Base-by-base conservation (phyloP, 495 filamentous ascomycete species). In the Neurospora sp. region DNA sequence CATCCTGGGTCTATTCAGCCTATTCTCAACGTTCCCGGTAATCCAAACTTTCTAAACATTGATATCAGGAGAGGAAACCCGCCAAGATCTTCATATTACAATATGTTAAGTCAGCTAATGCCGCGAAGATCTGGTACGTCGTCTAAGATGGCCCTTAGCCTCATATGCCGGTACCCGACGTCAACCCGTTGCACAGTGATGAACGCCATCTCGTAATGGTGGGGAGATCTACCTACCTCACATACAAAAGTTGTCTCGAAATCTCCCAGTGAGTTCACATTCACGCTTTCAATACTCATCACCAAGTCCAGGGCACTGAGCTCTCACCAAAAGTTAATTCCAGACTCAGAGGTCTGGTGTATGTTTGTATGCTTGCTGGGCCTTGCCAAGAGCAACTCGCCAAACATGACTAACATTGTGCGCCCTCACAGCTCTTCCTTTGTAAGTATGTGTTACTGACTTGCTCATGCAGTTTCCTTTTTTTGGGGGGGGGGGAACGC, bases 101-200 rank as follows among this genome's bases (percentile, higher is more conserved):
- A 65, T 14, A 37, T 35, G 12, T 35, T 3, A 65, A 65, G 53
- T 14, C 3, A 65, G 7, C 27, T 65, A 65, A 65, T 45, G n/a
- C 61, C 69, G 31, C 53, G 27, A 39, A 27, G 72, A 39, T 70
- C 72, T 68, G 41, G 37, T 42, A 44, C 42, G 71, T 70, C 68
- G 72, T 73, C 48, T 31, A 71, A 68, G 69, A 71, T 40, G 35
- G 7, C 70, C 70, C 20, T 70, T 61, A 74, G 73, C 73, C 73
- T 74, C 70, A 74, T 68, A 40, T 74, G 73, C 70, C 70, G 73
- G 45, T 72, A 69, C 59, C 73, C 70, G 73, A 71, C 40, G 61
- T 72, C 8, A 61, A 70, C 65, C 45, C 9, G 70, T 72, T 22
- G 42, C 68, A 72, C 70, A 72, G 31, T 39, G 70, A 17, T n/a